Evolutionary conservation across 2,329 filamentous ascomycete genomes (phyloP), one percentile per base, ranked within the genome.

Genomic region (Penicillium expansum): DNA sequence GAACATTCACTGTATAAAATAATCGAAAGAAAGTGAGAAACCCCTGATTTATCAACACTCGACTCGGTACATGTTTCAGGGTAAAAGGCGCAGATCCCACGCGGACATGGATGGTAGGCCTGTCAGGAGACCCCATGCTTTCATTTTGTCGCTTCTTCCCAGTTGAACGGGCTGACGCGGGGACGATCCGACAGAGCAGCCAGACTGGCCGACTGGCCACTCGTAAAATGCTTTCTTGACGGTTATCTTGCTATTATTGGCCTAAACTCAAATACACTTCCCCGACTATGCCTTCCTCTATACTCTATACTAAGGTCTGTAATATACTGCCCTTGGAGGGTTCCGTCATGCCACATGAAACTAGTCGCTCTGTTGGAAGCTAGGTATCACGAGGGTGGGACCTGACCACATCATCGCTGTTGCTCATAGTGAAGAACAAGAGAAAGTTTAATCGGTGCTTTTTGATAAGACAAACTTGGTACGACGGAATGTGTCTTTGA

Each of bases 91-190:
- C 33, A 39, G 24, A 39, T 50, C 14, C 5, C 37, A 51, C 18
- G 27, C 18, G 27, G 48, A 33, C 48, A 51, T 32, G 29, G 37
- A 32, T 22, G 32, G 4, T 9, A 32, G 41, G 38, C 43, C 29
- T 52, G 62, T 64, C 62, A 66, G 63, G 57, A 64, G 63, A 62
- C 63, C 55, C 47, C 50, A 51, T 55, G 38, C 56, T 59, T 51
- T 60, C 49, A 62, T 64, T 64, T 64, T 60, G 58, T 58, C 20
- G 18, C 37, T 32, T 48, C 22, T 37, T 49, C 48, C 33, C 13
- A 49, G 32, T 30, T 41, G 37, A 32, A 50, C 24, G 37, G 11
- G 32, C n/a, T 16, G 43, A 32, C 37, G 13, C 60, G 16, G 50
- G 39, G n/a, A 65, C 57, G 54, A 63, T 55, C 57, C 58, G 57